phyloP scores from a whole-genome alignment of 2,329 filamentous ascomycete species.

The Colletotrichum higginsianum region DNA sequence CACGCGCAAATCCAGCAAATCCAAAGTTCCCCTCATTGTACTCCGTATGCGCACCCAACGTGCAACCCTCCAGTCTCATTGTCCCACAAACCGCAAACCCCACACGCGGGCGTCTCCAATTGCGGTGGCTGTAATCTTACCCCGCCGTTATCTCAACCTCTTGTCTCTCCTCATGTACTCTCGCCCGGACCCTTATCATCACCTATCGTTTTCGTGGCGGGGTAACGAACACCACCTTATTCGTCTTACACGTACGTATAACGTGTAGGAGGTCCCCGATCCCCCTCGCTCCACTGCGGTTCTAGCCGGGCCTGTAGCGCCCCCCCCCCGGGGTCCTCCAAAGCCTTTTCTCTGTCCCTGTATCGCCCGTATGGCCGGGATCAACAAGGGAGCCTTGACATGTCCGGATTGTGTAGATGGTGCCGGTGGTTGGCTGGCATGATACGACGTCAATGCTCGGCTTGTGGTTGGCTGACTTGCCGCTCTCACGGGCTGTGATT shows the following conservation, averaged over 20 bases:
- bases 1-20: slow-evolving; percentile 17
- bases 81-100: slow-evolving; percentile 8
- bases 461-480: slow-evolving; percentile 30
- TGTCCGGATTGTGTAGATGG: slow-evolving; percentile 9
- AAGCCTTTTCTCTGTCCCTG: slow-evolving; percentile 14
- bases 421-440: slow-evolving; percentile 18
- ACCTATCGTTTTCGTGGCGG: slow-evolving; percentile 16
- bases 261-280: slow-evolving; percentile 37
- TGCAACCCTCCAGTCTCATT: slow-evolving; percentile 9
- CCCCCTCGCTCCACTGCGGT: slow-evolving; percentile 21
- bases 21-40: slow-evolving; percentile 21
- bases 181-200: slow-evolving; percentile 22
- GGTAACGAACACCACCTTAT: slow-evolving; percentile 35
- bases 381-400: slow-evolving; percentile 16
- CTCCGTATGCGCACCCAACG: slow-evolving; percentile 2
- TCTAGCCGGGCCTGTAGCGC: slow-evolving; percentile 6
- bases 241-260: slow-evolving; percentile 36
- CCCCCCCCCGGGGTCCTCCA: not conserved
- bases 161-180: not conserved
- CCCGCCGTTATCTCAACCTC: slow-evolving; percentile 41
- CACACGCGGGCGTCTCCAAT: slow-evolving; percentile 35
- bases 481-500: not conserved
- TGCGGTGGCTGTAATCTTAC: slow-evolving; percentile 33
- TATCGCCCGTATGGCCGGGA: slow-evolving; percentile 14
- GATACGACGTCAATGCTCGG: slow-evolving; percentile 19